Percentiles rank a stretch among this genome's conserved stretches.
Conservation (phyloP, 2,329 filamentous ascomycete genomes). For the Knufia fluminis region DNA sequence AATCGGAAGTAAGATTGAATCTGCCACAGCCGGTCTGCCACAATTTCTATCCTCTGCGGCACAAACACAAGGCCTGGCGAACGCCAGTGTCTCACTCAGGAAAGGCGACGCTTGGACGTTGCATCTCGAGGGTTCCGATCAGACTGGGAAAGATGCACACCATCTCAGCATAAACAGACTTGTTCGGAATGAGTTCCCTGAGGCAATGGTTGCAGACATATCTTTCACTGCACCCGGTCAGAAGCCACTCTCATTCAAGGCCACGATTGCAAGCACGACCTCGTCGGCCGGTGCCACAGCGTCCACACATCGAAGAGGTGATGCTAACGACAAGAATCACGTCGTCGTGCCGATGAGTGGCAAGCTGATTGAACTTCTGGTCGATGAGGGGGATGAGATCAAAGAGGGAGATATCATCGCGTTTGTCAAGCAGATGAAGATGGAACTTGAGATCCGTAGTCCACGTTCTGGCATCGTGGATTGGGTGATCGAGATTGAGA, state of each 20-base stretch:
- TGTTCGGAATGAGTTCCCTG: constrained; percentile 52
- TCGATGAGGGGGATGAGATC: constrained; percentile 44
- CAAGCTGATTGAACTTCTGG: constrained; percentile 50
- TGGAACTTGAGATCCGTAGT: constrained; percentile 55
- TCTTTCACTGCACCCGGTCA: constrained; percentile 36
- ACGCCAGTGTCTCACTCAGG: constrained; percentile 41
- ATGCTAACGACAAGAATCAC: constrained; percentile 42
- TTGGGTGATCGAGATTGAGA: constrained; percentile 46
- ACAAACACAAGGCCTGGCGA: constrained; percentile 13
- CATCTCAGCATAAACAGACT: constrained; percentile 48
- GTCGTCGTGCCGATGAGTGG: constrained; percentile 50
- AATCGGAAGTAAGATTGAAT: constrained; percentile 22
- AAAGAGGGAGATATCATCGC: constrained; percentile 45
- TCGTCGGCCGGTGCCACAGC: constrained; percentile 31
- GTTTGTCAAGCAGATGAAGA: constrained; percentile 59
- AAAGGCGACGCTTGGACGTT: constrained; percentile 53
- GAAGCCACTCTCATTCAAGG: constrained; percentile 33
- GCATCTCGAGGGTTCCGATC: constrained; percentile 32
- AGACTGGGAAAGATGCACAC: constrained; percentile 29
- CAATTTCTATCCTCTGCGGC: constrained; percentile 23
- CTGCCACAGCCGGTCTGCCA: constrained; percentile 20
- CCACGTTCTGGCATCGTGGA: constrained; percentile 38
- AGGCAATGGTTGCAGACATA: constrained; percentile 45
- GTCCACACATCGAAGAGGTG: constrained; percentile 40
- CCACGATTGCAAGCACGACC: constrained; percentile 38